Percentiles rank a stretch among this genome's conserved stretches.
phyloP scores from a whole-genome alignment of 768 basidiomycete genomes.

The Tephrocybe rancida region DNA sequence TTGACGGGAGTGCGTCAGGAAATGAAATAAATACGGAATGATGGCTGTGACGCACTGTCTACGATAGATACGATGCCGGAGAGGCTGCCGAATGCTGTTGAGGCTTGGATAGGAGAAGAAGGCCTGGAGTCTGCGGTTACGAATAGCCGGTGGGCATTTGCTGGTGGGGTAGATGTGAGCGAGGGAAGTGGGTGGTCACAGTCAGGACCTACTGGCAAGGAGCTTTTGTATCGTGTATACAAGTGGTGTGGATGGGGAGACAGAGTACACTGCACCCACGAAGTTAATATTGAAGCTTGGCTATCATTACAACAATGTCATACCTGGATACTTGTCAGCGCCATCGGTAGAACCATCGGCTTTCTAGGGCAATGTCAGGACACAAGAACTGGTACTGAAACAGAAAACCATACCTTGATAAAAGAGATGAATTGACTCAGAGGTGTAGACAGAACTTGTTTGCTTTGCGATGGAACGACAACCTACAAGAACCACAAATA shows the following conservation, averaged over 20 bases:
- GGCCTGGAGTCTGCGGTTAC: slow-evolving; percentile 65
- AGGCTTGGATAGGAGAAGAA: slow-evolving; percentile 49
- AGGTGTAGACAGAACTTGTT: slow-evolving; percentile 71
- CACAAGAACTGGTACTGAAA: not conserved
- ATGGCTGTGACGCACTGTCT: slow-evolving; percentile 56
- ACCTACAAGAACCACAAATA: slow-evolving; percentile 40
- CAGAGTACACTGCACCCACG: slow-evolving; percentile 66
- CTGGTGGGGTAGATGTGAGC: slow-evolving; percentile 35
- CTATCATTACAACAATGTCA: not conserved
- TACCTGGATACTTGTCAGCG: slow-evolving; percentile 78
- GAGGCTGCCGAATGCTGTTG: slow-evolving; percentile 48
- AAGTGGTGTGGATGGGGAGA: slow-evolving; percentile 63
- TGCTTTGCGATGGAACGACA: slow-evolving; percentile 80
- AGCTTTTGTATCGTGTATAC: slow-evolving; percentile 79
- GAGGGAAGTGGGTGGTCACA: not conserved
- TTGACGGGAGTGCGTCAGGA: slow-evolving; percentile 33
- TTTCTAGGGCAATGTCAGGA: slow-evolving; percentile 37
- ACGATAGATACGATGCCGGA: slow-evolving; percentile 83
- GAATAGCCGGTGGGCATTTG: slow-evolving; percentile 80
- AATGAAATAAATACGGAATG: not conserved
- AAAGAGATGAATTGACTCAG: slow-evolving; percentile 68
- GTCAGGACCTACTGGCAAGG: slow-evolving; percentile 65
- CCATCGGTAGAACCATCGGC: slow-evolving; percentile 81
- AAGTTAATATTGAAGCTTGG: slow-evolving; percentile 1
- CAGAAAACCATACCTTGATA: slow-evolving; percentile 58